phyloP scores from a whole-genome alignment of 2,329 filamentous ascomycete species.

The Epichloe hybrida region DNA sequence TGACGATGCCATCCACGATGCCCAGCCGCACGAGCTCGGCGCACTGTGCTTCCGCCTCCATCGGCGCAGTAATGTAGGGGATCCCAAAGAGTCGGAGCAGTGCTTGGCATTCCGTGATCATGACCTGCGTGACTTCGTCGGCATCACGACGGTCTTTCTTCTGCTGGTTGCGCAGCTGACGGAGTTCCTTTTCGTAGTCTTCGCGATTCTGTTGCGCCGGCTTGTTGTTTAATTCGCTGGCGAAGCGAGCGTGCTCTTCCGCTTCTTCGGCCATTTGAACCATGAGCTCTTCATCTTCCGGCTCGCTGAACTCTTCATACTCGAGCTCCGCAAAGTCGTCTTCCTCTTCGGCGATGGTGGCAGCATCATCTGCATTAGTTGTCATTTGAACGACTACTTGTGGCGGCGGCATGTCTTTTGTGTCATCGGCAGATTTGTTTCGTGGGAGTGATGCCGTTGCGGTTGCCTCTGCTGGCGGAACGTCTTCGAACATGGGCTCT shows the following conservation, averaged over 20 bases:
- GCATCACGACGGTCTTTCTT: constrained; percentile 93
- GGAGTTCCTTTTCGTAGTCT: constrained; percentile 78
- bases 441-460: not conserved
- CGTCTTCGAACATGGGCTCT: constrained; percentile 24
- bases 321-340: constrained; percentile 44
- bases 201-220: constrained; percentile 54
- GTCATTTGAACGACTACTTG: not conserved
- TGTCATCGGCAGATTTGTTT: not conserved
- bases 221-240: constrained; percentile 71
- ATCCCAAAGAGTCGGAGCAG: constrained; percentile 82
- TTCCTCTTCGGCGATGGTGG: constrained; percentile 20
- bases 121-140: constrained; percentile 90
- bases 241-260: constrained; percentile 88
- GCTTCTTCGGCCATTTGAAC: constrained; percentile 78
- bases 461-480: constrained; percentile 13
- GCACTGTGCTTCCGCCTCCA: constrained; percentile 98
- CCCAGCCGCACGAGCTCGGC: constrained; percentile 77
- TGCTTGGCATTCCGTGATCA: constrained; percentile 91
- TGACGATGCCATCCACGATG: constrained; percentile 93
- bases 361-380: not conserved
- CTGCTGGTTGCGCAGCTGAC: constrained; percentile 79
- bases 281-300: constrained; percentile 83
- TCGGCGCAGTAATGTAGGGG: constrained; percentile 92
- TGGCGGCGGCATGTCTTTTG: not conserved
- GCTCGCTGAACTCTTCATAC: constrained; percentile 65